These are phyloP conservation scores for Phytopythium montanum DNA, from an alignment of 352 stramenopile genomes.

Conservation along the genomic window DNA sequence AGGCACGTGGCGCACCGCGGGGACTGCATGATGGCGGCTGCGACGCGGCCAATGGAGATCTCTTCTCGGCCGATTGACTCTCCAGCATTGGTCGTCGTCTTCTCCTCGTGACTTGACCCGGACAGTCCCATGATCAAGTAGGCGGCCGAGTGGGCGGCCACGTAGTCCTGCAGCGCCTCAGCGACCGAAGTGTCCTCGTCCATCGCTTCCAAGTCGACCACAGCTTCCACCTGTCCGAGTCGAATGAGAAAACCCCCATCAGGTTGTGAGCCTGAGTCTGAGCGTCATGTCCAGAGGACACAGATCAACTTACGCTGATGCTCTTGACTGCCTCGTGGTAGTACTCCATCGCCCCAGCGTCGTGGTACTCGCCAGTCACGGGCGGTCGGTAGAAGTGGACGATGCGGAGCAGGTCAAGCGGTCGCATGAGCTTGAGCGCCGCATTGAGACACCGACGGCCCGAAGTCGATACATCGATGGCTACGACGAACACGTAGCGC, in stretches of 20 bases:
- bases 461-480: slow-evolving; percentile 29
- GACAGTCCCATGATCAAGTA: slow-evolving; percentile 46
- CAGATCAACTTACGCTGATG: slow-evolving; percentile 13
- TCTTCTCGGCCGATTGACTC: background rate
- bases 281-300: background rate
- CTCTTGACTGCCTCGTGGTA: slow-evolving; percentile 28
- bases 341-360: slow-evolving; percentile 27
- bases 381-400: slow-evolving; percentile 63
- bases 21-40: slow-evolving; percentile 46
- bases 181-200: slow-evolving; percentile 32
- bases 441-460: slow-evolving; percentile 37
- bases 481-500: slow-evolving; percentile 53
- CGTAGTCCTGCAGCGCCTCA: slow-evolving; percentile 56
- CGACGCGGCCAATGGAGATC: slow-evolving; percentile 28
- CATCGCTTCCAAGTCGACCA: slow-evolving; percentile 36
- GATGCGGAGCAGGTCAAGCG: slow-evolving; percentile 36
- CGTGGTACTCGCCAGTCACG: slow-evolving; percentile 30
- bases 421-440: slow-evolving; percentile 52
- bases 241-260: background rate
- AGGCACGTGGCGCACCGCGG: slow-evolving; percentile 49
- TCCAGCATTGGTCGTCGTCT: background rate
- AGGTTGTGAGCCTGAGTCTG: background rate
- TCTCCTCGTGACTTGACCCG: slow-evolving; percentile 13
- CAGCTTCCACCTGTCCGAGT: slow-evolving; percentile 21
- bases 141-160: slow-evolving; percentile 28